Conservation (phyloP, 2,329 filamentous ascomycete species). For the Capronia americana region DNA sequence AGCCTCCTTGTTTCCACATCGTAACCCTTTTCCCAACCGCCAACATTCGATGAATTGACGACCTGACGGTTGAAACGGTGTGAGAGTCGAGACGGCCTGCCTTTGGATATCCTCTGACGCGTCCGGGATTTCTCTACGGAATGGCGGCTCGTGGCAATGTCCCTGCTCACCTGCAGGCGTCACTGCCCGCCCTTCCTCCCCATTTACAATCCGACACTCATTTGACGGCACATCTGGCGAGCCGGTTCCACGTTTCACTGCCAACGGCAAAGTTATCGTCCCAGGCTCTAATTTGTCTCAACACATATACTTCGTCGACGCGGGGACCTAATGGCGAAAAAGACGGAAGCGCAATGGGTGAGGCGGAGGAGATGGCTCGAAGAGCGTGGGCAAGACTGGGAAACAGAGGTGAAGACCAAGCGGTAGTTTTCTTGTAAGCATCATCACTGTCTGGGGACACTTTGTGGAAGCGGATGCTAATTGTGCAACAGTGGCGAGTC, state of each 20-base stretch:
- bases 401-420: slow-evolving; percentile 89
- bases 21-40: neutral
- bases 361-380: slow-evolving; percentile 88
- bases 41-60: slow-evolving; percentile 20
- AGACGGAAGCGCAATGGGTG: slow-evolving; percentile 89
- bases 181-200: slow-evolving; percentile 83
- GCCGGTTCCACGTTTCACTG: slow-evolving; percentile 81
- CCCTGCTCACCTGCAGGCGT: slow-evolving; percentile 76
- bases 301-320: slow-evolving; percentile 89
- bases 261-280: slow-evolving; percentile 89
- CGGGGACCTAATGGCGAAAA: slow-evolving; percentile 90
- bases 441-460: neutral
- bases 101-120: slow-evolving; percentile 5
- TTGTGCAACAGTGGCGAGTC: slow-evolving; percentile 79
- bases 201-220: slow-evolving; percentile 64
- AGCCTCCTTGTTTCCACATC: neutral
- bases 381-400: slow-evolving; percentile 85
- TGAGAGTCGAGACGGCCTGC: slow-evolving; percentile 10
- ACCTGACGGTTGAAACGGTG: neutral
- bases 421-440: slow-evolving; percentile 87
- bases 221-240: slow-evolving; percentile 58
- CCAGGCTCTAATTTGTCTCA: slow-evolving; percentile 87
- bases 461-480: slow-evolving; percentile 41
- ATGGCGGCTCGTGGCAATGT: slow-evolving; percentile 54
- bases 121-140: slow-evolving; percentile 25